Evolutionary conservation across 148 eudicot species (phyloP).

Genomic region (Camellia lanceoleosa): DNA sequence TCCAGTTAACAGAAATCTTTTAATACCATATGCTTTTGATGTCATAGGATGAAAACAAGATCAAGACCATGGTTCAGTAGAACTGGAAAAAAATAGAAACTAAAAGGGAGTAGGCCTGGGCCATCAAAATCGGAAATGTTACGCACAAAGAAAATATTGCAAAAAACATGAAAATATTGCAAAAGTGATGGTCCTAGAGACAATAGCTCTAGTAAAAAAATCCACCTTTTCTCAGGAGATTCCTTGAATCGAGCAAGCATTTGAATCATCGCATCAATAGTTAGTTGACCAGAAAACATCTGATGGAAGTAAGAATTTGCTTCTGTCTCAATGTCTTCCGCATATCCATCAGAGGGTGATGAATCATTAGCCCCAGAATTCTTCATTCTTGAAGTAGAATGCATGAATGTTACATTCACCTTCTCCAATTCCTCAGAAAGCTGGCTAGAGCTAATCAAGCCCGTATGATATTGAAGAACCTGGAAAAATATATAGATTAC

Average conservation of each 20-base stretch:
- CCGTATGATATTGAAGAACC: slow-evolving; percentile 77
- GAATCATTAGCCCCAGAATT: slow-evolving; percentile 54
- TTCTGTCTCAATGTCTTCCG: slow-evolving; percentile 78
- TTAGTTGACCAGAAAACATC: slow-evolving; percentile 78
- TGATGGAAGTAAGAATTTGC: slow-evolving; percentile 83
- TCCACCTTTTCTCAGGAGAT: slow-evolving; percentile 69
- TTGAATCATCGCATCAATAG: slow-evolving; percentile 74
- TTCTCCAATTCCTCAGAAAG: slow-evolving; percentile 69
- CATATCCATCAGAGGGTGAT: slow-evolving; percentile 45
- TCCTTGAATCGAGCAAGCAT: slow-evolving; percentile 91
- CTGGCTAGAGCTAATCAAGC: slow-evolving; percentile 39
- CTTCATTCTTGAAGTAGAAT: slow-evolving; percentile 40
- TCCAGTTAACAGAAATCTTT: background rate
- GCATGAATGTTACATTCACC: slow-evolving; percentile 38
- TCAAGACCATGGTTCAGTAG: background rate
- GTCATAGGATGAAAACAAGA: background rate
- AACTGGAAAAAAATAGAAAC: background rate
- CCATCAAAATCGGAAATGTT: background rate
- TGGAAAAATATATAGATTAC: slow-evolving; percentile 28
- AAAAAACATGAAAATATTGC: background rate
- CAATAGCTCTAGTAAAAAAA: background rate
- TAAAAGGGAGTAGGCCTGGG: background rate
- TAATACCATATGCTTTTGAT: background rate
- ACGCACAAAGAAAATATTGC: background rate
- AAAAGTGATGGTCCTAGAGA: background rate